A percentile compares a stretch with the other conserved stretches of the same genome.
Conservation (phyloP, 305 asterid species). For the Caryopteris hybrid region DNA sequence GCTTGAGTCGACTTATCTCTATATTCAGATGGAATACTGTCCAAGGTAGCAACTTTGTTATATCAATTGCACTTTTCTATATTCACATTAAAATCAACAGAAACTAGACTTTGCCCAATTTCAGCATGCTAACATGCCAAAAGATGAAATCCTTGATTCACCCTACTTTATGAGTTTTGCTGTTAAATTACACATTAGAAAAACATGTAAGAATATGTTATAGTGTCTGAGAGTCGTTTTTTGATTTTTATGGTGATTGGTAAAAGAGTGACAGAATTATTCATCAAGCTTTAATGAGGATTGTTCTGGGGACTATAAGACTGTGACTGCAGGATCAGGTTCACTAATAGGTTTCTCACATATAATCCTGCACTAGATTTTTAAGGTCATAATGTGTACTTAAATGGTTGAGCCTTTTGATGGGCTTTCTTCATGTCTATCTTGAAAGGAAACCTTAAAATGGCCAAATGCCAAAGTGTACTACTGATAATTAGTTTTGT, state of each 20-base stretch:
- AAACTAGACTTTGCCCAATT: not conserved
- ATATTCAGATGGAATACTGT: conserved; percentile 98
- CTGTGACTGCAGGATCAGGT: not conserved
- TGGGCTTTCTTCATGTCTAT: not conserved
- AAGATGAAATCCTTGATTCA: not conserved
- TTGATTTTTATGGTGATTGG: not conserved
- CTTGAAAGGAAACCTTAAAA: not conserved
- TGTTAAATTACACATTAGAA: not conserved
- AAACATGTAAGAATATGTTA: not conserved
- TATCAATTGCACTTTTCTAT: not conserved
- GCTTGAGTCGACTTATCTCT: conserved; percentile 80
- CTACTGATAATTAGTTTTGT: not conserved
- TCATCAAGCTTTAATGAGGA: not conserved
- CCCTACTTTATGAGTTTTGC: conserved; percentile 4
- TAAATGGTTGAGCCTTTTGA: not conserved
- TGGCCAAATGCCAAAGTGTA: not conserved
- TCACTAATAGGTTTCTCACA: not conserved
- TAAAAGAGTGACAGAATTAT: not conserved
- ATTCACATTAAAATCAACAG: not conserved
- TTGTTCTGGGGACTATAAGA: not conserved
- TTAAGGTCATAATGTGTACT: not conserved
- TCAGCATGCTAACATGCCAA: not conserved
- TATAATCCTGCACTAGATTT: not conserved
- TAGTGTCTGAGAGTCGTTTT: not conserved
- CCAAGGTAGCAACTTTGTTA: conserved; percentile 58